These are phyloP conservation scores for Aureobasidium sp. DNA, from an alignment of 2,329 filamentous ascomycete species.

Conservation along the genomic window DNA sequence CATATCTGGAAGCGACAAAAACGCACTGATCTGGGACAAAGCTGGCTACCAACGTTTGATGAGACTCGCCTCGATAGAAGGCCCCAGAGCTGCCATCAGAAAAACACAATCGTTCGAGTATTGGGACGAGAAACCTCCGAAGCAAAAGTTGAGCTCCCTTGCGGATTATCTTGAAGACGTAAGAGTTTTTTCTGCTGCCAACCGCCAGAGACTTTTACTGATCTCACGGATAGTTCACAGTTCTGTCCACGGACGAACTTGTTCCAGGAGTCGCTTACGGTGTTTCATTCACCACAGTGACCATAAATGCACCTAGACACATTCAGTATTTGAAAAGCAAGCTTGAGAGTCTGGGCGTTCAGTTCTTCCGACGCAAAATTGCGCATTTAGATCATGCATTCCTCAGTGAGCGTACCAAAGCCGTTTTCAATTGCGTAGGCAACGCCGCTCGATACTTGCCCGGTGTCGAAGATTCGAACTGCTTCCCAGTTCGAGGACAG, in stretches of 20 bases:
- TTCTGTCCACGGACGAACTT: neutral
- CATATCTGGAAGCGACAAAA: neutral
- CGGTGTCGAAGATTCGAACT: neutral
- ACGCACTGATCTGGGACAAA: slow-evolving; percentile 10
- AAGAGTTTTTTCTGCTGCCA: neutral
- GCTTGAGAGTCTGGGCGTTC: neutral
- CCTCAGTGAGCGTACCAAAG: neutral
- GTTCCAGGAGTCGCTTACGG: neutral
- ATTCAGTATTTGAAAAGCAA: slow-evolving; percentile 6
- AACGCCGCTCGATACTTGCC: neutral
- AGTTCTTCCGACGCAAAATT: neutral
- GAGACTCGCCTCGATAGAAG: neutral
- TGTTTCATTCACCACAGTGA: neutral
- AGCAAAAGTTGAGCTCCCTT: slow-evolving; percentile 1
- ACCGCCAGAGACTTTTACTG: neutral
- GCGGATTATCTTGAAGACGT: slow-evolving; percentile 8
- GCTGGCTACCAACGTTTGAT: slow-evolving; percentile 8
- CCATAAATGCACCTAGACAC: neutral
- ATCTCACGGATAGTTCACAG: neutral
- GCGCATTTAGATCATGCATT: neutral
- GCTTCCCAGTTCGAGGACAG: neutral
- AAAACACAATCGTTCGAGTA: slow-evolving; percentile 4
- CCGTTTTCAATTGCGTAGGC: slow-evolving; percentile 5
- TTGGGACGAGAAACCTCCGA: neutral
- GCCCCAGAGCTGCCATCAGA: neutral